Conservation (phyloP, 208 protist genomes). For the Wallacemonas rigidus region DNA sequence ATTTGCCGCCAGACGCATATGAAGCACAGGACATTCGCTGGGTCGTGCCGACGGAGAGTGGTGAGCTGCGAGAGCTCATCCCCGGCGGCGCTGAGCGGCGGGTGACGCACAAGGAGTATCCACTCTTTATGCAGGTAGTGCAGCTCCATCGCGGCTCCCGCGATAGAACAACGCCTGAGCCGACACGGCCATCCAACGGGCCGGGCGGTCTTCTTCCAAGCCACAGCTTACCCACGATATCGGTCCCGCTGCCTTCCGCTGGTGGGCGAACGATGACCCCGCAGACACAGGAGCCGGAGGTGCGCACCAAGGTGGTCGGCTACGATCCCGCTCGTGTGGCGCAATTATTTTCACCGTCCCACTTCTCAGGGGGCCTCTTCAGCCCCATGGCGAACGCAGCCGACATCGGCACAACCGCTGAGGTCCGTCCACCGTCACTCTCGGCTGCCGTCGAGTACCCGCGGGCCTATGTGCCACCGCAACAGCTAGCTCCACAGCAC, state of each 20-base stretch:
- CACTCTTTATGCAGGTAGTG: slow-evolving; percentile 47
- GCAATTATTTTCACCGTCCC: slow-evolving; percentile 46
- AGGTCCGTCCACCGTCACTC: slow-evolving; percentile 32
- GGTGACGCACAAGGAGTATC: slow-evolving; percentile 58
- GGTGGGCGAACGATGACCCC: neutral
- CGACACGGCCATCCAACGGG: neutral
- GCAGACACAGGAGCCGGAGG: slow-evolving; percentile 6
- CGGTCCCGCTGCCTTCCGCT: neutral
- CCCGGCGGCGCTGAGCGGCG: slow-evolving; percentile 47
- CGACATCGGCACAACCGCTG: slow-evolving; percentile 24
- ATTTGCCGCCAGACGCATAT: slow-evolving; percentile 36
- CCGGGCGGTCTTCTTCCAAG: too few relatives aligned
- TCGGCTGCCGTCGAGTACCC: slow-evolving; percentile 3
- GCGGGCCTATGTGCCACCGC: neutral
- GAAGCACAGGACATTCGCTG: slow-evolving; percentile 61
- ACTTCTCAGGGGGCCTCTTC: slow-evolving; percentile 51
- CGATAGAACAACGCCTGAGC: neutral
- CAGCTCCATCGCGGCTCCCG: slow-evolving; percentile 46
- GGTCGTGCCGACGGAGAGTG: slow-evolving; percentile 55
- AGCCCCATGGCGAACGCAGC: slow-evolving; percentile 43
- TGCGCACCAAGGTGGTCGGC: slow-evolving; percentile 31
- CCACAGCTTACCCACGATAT: neutral
- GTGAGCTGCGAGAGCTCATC: slow-evolving; percentile 64
- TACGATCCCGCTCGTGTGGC: slow-evolving; percentile 48
- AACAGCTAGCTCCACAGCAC: neutral